Conservation (phyloP, 441 rosid species). For the Pelargonium myrrhifolium region DNA sequence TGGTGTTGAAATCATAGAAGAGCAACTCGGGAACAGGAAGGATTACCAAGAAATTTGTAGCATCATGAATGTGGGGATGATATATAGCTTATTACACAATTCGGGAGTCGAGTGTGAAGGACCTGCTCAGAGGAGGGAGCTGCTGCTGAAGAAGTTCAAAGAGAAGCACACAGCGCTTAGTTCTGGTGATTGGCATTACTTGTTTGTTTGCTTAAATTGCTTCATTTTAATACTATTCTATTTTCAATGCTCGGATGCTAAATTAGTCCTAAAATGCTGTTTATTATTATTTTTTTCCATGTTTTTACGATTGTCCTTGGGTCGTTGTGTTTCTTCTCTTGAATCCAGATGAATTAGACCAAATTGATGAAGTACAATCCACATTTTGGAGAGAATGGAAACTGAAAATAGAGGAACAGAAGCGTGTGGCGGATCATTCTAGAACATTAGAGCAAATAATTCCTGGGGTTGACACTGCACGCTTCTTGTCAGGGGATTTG, state of each 20-base stretch:
- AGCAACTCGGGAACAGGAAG: conserved; percentile 69
- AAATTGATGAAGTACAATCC: conserved; percentile 73
- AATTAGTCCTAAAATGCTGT: not conserved
- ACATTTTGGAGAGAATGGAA: conserved; percentile 99
- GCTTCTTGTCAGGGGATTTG: conserved; percentile 72
- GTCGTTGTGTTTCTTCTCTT: conserved; percentile 16
- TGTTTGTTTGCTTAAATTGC: conserved; percentile 10
- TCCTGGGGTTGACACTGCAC: conserved; percentile 81
- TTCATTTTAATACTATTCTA: conserved; percentile 9
- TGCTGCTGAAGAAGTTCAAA: conserved; percentile 55
- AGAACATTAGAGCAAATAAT: conserved; percentile 75
- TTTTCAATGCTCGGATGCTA: not conserved
- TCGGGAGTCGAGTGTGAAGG: conserved; percentile 74
- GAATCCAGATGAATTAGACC: conserved; percentile 64
- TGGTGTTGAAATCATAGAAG: conserved; percentile 92
- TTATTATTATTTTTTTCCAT: not conserved
- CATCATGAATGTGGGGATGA: conserved; percentile 92
- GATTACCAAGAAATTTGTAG: conserved; percentile 79
- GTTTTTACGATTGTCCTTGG: conserved; percentile 12
- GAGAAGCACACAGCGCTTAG: conserved; percentile 57
- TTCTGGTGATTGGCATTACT: conserved; percentile 50
- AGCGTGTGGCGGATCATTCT: conserved; percentile 65
- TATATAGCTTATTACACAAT: conserved; percentile 71
- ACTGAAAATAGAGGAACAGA: conserved; percentile 81
- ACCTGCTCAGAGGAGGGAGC: conserved; percentile 69